phyloP scores from a whole-genome alignment of 2,329 filamentous ascomycete genomes.

The Podosphaera xanthii region DNA sequence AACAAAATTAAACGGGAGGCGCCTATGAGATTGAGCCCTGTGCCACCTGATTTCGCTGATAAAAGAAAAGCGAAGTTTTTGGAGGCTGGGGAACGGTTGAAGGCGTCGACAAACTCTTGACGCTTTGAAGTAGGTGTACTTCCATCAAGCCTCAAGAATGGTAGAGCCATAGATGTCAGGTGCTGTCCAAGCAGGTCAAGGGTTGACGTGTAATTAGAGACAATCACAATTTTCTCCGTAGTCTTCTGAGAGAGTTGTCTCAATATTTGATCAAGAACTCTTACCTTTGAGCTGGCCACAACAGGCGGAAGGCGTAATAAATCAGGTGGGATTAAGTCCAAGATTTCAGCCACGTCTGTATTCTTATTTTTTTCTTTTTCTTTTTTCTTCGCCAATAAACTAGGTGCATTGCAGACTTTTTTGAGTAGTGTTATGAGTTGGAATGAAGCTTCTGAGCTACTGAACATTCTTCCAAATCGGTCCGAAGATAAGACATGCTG shows the following conservation, averaged over 20 bases:
- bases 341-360: slow-evolving; percentile 19
- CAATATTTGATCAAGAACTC: slow-evolving; percentile 41
- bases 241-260: slow-evolving; percentile 36
- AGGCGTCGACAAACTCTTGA: slow-evolving; percentile 44
- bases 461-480: slow-evolving; percentile 36
- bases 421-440: slow-evolving; percentile 51
- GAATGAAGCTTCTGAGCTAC: slow-evolving; percentile 36
- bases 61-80: slow-evolving; percentile 45
- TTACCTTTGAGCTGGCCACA: slow-evolving; percentile 39
- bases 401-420: slow-evolving; percentile 52
- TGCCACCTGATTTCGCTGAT: slow-evolving; percentile 48
- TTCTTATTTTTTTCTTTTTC: slow-evolving; percentile 15
- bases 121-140: slow-evolving; percentile 39
- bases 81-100: slow-evolving; percentile 35
- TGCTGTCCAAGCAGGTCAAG: slow-evolving; percentile 42
- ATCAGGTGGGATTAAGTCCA: slow-evolving; percentile 30
- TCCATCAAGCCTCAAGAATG: slow-evolving; percentile 46
- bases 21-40: slow-evolving; percentile 47
- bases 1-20: slow-evolving; percentile 48
- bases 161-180: slow-evolving; percentile 33
- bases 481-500: slow-evolving; percentile 40
- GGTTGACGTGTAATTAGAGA: slow-evolving; percentile 57
- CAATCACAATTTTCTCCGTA: slow-evolving; percentile 47
- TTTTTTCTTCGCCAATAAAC: slow-evolving; percentile 29
- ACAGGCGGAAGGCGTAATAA: slow-evolving; percentile 29